Percentiles rank a stretch among this genome's conserved stretches.
phyloP scores from a whole-genome alignment of 139 green algal genomes.

The Coccomyxa sp. region DNA sequence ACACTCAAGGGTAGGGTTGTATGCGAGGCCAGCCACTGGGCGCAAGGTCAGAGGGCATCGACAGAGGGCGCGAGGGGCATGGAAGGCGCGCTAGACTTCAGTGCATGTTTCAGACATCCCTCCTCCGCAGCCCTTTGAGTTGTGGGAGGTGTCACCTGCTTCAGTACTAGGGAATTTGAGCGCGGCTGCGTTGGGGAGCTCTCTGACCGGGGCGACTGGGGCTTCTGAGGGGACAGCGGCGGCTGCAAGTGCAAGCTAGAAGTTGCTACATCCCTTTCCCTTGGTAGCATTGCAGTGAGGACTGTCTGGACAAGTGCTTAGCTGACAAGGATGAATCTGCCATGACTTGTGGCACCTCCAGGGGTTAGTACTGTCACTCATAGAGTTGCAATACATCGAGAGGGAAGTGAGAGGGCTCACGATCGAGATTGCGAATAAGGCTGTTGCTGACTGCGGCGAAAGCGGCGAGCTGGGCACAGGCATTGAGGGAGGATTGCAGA shows the following conservation, averaged over 20 bases:
- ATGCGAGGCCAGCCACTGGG: not conserved
- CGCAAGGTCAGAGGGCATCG: not conserved
- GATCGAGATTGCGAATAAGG: constrained; percentile 21
- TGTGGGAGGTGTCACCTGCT: no score
- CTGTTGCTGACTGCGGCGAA: constrained; percentile 43
- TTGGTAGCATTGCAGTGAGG: not conserved
- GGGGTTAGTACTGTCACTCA: not conserved
- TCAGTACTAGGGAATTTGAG: constrained; percentile 10
- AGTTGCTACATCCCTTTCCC: not conserved
- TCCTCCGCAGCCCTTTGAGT: no score
- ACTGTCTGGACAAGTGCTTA: not conserved
- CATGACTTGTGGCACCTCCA: not conserved
- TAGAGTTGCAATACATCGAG: not conserved
- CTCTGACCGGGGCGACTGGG: constrained; percentile 49
- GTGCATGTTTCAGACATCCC: no score
- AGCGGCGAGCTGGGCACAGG: constrained; percentile 34
- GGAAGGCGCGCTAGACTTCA: not conserved
- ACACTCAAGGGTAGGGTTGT: not conserved
- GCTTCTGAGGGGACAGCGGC: constrained; percentile 80
- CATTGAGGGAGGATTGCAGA: constrained; percentile 35
- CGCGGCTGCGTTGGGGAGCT: constrained; percentile 44
- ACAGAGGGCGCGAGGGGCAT: no score
- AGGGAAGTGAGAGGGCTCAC: not conserved
- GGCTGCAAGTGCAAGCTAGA: constrained; percentile 47
- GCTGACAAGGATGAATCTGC: not conserved